phyloP scores from a whole-genome alignment of 2,329 filamentous ascomycete species.

The Allantophomopsis lycopodina region DNA sequence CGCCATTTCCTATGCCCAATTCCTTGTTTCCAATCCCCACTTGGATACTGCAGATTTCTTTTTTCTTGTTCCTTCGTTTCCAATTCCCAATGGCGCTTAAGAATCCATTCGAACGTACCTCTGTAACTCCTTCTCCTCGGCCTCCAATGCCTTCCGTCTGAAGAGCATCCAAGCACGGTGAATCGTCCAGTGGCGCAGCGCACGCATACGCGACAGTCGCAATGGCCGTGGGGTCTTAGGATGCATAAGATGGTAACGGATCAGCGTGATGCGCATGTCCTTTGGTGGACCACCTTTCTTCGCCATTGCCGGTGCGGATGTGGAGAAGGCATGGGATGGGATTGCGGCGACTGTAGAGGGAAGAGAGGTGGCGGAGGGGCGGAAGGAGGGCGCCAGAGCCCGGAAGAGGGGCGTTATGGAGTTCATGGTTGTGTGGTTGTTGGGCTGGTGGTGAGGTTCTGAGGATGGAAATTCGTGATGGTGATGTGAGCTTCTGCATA shows the following conservation, averaged over 20 bases:
- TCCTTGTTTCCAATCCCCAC: neutral
- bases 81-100: too few species aligned
- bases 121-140: slow-evolving; percentile 57
- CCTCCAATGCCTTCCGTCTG: slow-evolving; percentile 51
- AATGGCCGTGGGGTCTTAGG: slow-evolving; percentile 61
- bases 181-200: slow-evolving; percentile 96
- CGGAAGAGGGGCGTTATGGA: slow-evolving; percentile 8
- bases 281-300: slow-evolving; percentile 5
- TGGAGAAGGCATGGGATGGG: slow-evolving; percentile 7
- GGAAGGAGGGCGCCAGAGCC: slow-evolving; percentile 10
- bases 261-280: slow-evolving; percentile 30
- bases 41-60: too few species aligned
- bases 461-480: too few species aligned
- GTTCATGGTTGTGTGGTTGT: slow-evolving; percentile 1
- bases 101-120: slow-evolving; percentile 27
- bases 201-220: slow-evolving; percentile 75
- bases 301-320: slow-evolving; percentile 3
- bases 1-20: neutral
- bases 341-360: too few species aligned
- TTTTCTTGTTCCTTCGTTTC: too few species aligned
- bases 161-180: slow-evolving; percentile 88
- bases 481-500: too few species aligned
- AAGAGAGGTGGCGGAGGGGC: neutral
- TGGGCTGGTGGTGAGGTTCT: neutral
- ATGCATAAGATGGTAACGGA: slow-evolving; percentile 59